These are phyloP conservation scores for Micractinium conductrix DNA, from an alignment of 139 green algal genomes.

Conservation along the genomic window DNA sequence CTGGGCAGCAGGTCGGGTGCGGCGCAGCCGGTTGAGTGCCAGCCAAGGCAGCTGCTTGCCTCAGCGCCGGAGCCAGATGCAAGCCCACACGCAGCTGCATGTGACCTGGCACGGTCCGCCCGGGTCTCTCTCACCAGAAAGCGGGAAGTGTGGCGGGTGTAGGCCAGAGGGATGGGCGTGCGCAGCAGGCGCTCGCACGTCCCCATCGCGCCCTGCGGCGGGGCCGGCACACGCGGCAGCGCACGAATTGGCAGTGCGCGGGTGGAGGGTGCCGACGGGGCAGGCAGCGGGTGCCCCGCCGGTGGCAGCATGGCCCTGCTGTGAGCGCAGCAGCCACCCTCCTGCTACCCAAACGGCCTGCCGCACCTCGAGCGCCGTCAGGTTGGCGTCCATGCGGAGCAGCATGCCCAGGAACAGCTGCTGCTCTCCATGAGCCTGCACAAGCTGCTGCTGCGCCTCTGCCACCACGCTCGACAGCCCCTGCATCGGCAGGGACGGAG, in stretches of 20 bases:
- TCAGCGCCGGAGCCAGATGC: too few relatives aligned
- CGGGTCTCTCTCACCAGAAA: slow-evolving; percentile 40
- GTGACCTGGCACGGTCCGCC: too few relatives aligned
- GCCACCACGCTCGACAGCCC: slow-evolving; percentile 30
- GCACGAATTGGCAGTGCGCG: too few relatives aligned
- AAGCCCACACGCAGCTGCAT: too few relatives aligned
- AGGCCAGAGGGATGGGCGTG: slow-evolving; percentile 80
- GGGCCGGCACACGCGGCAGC: too few relatives aligned
- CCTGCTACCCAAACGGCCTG: slow-evolving; percentile 11
- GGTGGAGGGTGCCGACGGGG: too few relatives aligned
- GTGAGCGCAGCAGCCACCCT: background rate
- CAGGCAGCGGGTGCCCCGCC: background rate
- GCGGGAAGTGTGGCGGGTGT: slow-evolving; percentile 76
- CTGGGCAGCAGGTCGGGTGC: background rate
- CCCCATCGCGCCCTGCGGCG: slow-evolving; percentile 50
- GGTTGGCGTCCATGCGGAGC: slow-evolving; percentile 57
- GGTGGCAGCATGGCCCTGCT: too few relatives aligned
- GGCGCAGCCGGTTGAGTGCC: slow-evolving; percentile 29
- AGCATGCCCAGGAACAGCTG: background rate
- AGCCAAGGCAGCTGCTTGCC: too few relatives aligned
- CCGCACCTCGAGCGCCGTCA: slow-evolving; percentile 68
- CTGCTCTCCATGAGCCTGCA: background rate
- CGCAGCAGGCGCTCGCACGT: slow-evolving; percentile 76
- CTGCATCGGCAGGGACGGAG: slow-evolving; percentile 15
- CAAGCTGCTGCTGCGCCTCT: background rate